Conservation (phyloP, 495 filamentous ascomycete genomes). For the Amorphotheca resinae region DNA sequence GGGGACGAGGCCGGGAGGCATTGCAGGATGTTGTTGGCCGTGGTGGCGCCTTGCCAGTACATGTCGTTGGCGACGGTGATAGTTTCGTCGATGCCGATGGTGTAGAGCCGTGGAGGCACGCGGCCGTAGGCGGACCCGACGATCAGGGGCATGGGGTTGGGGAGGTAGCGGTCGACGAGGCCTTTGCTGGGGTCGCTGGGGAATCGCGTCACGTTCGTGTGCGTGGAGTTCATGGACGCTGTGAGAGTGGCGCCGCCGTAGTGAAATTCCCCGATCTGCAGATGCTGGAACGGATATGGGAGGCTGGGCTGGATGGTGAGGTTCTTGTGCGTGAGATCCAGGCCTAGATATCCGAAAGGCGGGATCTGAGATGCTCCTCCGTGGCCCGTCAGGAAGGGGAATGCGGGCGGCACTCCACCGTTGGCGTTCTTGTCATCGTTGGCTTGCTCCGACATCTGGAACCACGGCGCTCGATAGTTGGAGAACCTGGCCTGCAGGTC, state of each 20-base stretch:
- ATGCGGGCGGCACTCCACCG: constrained; percentile 43
- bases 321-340: constrained; percentile 29
- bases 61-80: constrained; percentile 45
- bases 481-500: constrained; percentile 32
- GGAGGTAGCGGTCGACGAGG: constrained; percentile 25
- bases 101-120: constrained; percentile 26
- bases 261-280: constrained; percentile 54
- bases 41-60: constrained; percentile 28
- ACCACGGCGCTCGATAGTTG: constrained; percentile 43
- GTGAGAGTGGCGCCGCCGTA: constrained; percentile 51
- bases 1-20: constrained; percentile 42
- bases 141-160: constrained; percentile 36
- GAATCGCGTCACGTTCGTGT: constrained; percentile 45
- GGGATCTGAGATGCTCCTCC: constrained; percentile 40
- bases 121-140: constrained; percentile 23
- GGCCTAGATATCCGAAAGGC: constrained; percentile 38
- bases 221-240: constrained; percentile 48
- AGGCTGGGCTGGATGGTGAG: constrained; percentile 39
- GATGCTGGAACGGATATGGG: constrained; percentile 36
- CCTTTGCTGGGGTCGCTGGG: constrained; percentile 26
- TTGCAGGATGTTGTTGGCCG: constrained; percentile 50
- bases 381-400: constrained; percentile 44
- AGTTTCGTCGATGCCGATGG: constrained; percentile 33
- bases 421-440: constrained; percentile 51
- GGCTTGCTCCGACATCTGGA: constrained; percentile 54